These are phyloP conservation scores for Auriscalpium microsporum DNA, from an alignment of 768 basidiomycete species.

Conservation along the genomic window DNA sequence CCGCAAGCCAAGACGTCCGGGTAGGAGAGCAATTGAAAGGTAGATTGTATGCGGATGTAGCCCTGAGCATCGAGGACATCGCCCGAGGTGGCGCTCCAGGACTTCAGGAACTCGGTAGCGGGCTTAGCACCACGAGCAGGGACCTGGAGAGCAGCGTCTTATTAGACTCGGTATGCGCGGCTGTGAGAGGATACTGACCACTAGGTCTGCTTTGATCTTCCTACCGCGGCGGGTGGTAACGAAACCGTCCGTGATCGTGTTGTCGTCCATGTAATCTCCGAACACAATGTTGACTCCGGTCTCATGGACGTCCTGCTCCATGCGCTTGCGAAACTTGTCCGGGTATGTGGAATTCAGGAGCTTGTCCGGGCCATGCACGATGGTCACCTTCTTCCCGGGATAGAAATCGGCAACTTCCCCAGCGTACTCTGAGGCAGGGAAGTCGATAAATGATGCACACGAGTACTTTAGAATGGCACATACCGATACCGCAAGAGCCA, in stretches of 20 bases:
- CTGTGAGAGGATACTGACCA: constrained; percentile 32
- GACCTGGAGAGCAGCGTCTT: constrained; percentile 13
- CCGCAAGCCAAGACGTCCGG: constrained; percentile 56
- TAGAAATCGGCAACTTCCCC: constrained; percentile 35
- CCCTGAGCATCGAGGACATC: constrained; percentile 28
- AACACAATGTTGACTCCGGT: constrained; percentile 11
- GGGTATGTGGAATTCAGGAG: constrained; percentile 50
- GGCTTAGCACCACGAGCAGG: constrained; percentile 29
- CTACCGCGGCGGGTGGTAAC: constrained; percentile 27
- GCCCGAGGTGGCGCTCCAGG: constrained; percentile 26
- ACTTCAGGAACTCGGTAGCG: constrained; percentile 44
- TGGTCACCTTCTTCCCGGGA: constrained; percentile 39
- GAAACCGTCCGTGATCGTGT: constrained; percentile 12
- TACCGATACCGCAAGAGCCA: constrained; percentile 36
- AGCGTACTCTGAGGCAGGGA: constrained; percentile 27
- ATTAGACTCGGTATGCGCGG: neutral
- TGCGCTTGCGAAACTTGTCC: constrained; percentile 28
- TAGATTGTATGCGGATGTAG: constrained; percentile 45
- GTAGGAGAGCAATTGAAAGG: constrained; percentile 45
- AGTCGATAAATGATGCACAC: neutral
- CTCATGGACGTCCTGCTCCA: neutral
- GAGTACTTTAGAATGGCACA: constrained; percentile 7
- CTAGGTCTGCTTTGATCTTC: constrained; percentile 40
- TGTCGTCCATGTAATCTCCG: constrained; percentile 12
- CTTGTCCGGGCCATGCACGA: constrained; percentile 43